These are phyloP conservation scores for Tephrocybe sp. DNA, from an alignment of 768 basidiomycete genomes.

Conservation along the genomic window DNA sequence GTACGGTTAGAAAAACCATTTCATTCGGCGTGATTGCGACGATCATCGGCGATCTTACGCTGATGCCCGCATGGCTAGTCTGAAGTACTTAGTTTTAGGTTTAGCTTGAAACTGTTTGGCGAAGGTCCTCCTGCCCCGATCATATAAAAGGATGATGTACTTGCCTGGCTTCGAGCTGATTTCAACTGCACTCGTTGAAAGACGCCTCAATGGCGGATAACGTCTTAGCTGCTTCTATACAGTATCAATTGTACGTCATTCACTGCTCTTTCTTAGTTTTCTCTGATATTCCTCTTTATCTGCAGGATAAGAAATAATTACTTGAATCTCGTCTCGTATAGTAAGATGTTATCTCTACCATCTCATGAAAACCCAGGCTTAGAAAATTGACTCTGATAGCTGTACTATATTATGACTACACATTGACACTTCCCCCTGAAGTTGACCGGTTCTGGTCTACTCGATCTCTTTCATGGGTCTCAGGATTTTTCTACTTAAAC, in stretches of 20 bases:
- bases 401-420: constrained; percentile 47
- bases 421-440: constrained; percentile 43
- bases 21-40: too few species aligned
- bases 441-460: constrained; percentile 41
- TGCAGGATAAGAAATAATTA: constrained; percentile 9
- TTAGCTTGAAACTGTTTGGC: too few species aligned
- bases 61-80: too few species aligned
- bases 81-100: too few species aligned
- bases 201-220: constrained; percentile 5
- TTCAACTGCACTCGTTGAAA: too few species aligned
- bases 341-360: constrained; percentile 5
- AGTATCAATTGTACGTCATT: constrained; percentile 14
- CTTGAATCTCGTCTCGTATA: constrained; percentile 15
- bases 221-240: constrained; percentile 5
- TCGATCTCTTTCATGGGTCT: constrained; percentile 27
- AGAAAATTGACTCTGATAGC: too few species aligned
- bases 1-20: too few species aligned
- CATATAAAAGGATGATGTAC: too few species aligned
- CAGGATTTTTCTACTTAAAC: constrained; percentile 40
- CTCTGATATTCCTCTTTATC: neutral
- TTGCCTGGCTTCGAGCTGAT: too few species aligned
- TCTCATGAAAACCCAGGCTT: neutral
- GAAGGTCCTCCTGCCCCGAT: too few species aligned
- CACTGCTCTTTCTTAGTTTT: neutral
- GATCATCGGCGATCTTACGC: too few species aligned